Percentiles rank a stretch among this genome's conserved stretches.
These are phyloP conservation scores for Scutellaria minor DNA, from an alignment of 257 asterid genomes.

Conservation along the genomic window DNA sequence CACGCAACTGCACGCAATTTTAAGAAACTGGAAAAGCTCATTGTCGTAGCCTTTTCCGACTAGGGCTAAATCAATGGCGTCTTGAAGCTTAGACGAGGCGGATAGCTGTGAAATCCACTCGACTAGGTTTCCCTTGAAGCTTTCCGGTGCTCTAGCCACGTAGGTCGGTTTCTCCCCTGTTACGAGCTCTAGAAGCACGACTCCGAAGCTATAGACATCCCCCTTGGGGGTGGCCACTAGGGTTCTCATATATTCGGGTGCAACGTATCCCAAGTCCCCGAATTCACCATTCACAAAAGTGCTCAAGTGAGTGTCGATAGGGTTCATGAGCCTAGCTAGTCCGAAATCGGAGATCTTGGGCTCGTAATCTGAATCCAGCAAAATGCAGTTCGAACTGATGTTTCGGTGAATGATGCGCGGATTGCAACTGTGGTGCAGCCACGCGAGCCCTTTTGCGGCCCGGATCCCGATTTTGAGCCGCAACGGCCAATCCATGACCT, in stretches of 20 bases:
- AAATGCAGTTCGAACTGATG: conserved; percentile 66
- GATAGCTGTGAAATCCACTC: conserved; percentile 81
- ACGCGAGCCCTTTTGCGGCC: conserved; percentile 72
- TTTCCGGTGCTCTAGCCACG: conserved; percentile 69
- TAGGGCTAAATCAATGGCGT: conserved; percentile 68
- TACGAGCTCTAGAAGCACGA: conserved; percentile 83
- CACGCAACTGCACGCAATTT: conserved; percentile 83
- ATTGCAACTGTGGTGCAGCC: conserved; percentile 79
- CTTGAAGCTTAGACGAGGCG: conserved; percentile 60
- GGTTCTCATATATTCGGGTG: conserved; percentile 80
- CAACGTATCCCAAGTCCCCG: conserved; percentile 89
- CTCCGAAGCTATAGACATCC: conserved; percentile 88
- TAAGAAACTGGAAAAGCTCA: conserved; percentile 80
- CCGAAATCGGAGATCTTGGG: conserved; percentile 86
- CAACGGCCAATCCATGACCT: conserved; percentile 60
- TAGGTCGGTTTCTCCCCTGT: conserved; percentile 67
- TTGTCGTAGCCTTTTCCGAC: conserved; percentile 62
- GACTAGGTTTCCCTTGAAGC: conserved; percentile 78
- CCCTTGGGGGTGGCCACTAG: conserved; percentile 90
- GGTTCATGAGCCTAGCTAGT: conserved; percentile 91
- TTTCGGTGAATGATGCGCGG: conserved; percentile 75
- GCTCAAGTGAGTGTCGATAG: conserved; percentile 85
- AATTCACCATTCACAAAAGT: conserved; percentile 92
- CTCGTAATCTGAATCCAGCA: conserved; percentile 56
- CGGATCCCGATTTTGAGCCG: conserved; percentile 61